These are phyloP conservation scores for Mortierella antarctica DNA, from an alignment of 192 early-diverging fungal genomes.

Conservation along the genomic window DNA sequence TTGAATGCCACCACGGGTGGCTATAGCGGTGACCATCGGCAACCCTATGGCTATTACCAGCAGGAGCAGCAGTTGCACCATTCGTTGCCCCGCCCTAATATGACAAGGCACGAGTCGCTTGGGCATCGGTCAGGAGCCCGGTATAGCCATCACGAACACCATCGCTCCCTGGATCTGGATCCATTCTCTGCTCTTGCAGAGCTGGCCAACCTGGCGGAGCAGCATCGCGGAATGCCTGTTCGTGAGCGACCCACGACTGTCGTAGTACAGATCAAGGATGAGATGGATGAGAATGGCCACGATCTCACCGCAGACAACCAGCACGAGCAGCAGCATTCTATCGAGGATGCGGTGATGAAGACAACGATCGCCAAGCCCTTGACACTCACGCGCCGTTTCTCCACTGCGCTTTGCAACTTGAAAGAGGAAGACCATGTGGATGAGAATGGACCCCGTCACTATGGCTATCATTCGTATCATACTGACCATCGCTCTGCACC, in stretches of 20 bases:
- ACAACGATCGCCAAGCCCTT: conserved; percentile 10
- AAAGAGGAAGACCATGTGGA: conserved; percentile 39
- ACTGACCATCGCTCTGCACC: conserved; percentile 4
- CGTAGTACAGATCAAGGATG: conserved; percentile 23
- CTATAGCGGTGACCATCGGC: conserved; percentile 5
- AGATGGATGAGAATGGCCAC: neutral
- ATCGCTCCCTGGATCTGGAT: conserved; percentile 20
- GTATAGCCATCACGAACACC: conserved; percentile 8
- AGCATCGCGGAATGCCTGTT: conserved; percentile 24
- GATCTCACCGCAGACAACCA: neutral
- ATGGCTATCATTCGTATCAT: conserved; percentile 12
- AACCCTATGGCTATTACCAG: conserved; percentile 17
- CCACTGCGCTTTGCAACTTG: conserved; percentile 20
- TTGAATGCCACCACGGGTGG: neutral
- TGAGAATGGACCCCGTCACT: neutral
- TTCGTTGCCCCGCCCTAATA: conserved; percentile 37
- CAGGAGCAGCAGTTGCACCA: conserved; percentile 40
- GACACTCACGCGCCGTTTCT: conserved; percentile 23
- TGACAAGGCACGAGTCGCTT: conserved; percentile 33
- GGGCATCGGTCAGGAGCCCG: conserved; percentile 5
- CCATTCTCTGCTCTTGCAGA: conserved; percentile 44
- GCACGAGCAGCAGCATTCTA: neutral
- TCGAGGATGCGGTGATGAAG: conserved; percentile 20
- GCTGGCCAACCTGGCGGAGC: conserved; percentile 39
- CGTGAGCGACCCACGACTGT: conserved; percentile 5